Evolutionary conservation across 2,329 filamentous ascomycete genomes (phyloP), one percentile per base, ranked within the genome.

Genomic region (Gnomoniopsis sp.): DNA sequence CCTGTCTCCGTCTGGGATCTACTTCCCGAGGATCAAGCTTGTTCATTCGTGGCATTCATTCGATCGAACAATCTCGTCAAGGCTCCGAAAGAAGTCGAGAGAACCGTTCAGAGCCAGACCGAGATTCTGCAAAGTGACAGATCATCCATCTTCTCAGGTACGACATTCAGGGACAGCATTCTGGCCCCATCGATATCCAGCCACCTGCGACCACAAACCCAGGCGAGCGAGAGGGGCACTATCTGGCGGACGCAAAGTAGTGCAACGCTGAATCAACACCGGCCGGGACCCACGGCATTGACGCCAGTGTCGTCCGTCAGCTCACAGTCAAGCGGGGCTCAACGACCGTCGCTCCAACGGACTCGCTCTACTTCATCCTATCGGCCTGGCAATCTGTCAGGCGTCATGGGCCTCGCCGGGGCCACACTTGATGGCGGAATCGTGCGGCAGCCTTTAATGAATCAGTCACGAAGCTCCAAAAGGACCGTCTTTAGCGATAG

Each of bases 1-100:
- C 83, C 83, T 0, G 79, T 86, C 12, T 81, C 81, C 70, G 73
- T 86, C 3, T 86, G 83, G 83, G 80, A 85, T 63, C 70, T 86
- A 47, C 72, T 86, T 0, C 83, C 83, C 0, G 82, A 85, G 38
- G 75, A 85, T 53, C 77, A 76, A 26, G 83, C 83, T 0, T 83
- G 80, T 49, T 80, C 80, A 0, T 86, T 86, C 57, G 71, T 86
- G 11, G 81, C 80, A 10, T 85, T 85, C 59, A 83, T 85, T 58
- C 75, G 81, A 8, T 85, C 82, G 3, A 82, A 84, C 67, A 83
- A 85, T 63, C 70, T 84, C 15, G 71, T 77, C 15, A 66, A 72
- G 15, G 69, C 73, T 34, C 70, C 59, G n/a, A 48, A 67, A 21
- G 48, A 63, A n/a, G 56, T 61, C 22, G 63, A 65, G 6, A 56